Evolutionary conservation across 2,329 filamentous ascomycete species (phyloP).

Genomic region (Purpureocillium takamizusanense): DNA sequence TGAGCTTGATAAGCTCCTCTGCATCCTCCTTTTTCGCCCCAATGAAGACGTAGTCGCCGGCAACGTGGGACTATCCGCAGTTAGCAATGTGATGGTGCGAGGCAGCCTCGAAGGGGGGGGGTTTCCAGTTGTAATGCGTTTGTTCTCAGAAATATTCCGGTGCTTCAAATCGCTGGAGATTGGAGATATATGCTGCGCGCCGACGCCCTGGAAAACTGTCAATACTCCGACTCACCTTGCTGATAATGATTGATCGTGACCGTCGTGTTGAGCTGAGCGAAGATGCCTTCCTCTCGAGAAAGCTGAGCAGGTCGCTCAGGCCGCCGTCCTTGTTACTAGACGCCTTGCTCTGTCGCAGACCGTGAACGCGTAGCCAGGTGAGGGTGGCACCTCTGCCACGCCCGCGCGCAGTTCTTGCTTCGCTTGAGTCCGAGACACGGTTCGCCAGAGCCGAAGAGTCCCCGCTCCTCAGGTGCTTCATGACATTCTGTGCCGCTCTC

Average conservation of each 20-base stretch:
- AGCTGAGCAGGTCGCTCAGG: constrained; percentile 52
- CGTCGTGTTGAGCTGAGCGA: constrained; percentile 34
- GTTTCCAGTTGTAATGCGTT: neutral
- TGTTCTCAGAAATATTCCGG: neutral
- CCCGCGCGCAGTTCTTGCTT: constrained; percentile 14
- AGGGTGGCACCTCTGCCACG: constrained; percentile 15
- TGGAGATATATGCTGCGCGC: neutral
- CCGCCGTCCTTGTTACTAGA: constrained; percentile 58
- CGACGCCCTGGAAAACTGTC: constrained; percentile 13
- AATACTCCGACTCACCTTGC: constrained; percentile 60
- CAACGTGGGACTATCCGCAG: constrained; percentile 58
- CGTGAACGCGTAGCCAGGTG: constrained; percentile 41
- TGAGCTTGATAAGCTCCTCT: constrained; percentile 56
- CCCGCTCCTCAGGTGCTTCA: constrained; percentile 30
- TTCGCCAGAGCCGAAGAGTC: constrained; percentile 22
- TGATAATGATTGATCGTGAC: constrained; percentile 52
- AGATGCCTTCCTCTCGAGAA: constrained; percentile 63
- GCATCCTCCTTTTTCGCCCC: constrained; percentile 56
- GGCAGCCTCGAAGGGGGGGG: neutral
- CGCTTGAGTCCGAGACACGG: constrained; percentile 21
- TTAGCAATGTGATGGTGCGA: constrained; percentile 33
- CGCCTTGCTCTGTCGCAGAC: constrained; percentile 61
- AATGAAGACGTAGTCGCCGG: constrained; percentile 62
- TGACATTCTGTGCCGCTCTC: constrained; percentile 32
- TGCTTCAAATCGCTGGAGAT: neutral